phyloP scores from a whole-genome alignment of 2,329 filamentous ascomycete species.

The Eutypa lata region DNA sequence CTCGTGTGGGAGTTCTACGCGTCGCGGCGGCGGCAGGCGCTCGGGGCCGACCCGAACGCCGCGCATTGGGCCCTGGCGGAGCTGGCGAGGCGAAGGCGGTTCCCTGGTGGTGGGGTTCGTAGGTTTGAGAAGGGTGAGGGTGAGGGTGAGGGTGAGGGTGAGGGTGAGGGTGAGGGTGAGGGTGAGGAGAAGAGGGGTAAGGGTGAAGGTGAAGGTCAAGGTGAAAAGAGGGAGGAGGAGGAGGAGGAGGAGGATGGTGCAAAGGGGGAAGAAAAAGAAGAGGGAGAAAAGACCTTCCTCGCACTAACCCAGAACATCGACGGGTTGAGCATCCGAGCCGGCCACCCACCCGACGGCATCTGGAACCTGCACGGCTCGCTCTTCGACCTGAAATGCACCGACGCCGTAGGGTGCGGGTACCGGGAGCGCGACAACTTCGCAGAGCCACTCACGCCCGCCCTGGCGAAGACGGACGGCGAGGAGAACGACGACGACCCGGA shows the following conservation, averaged over 20 bases:
- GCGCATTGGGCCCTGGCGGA: slow-evolving; percentile 64
- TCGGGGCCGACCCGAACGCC: slow-evolving; percentile 58
- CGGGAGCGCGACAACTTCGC: slow-evolving; percentile 52
- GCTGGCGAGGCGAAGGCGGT: slow-evolving; percentile 42
- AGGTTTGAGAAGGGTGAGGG: too few relatives aligned
- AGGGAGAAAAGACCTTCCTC: slow-evolving; percentile 53
- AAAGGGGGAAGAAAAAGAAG: too few relatives aligned
- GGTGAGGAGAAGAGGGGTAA: too few relatives aligned
- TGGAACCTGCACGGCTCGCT: slow-evolving; percentile 63
- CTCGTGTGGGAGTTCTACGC: slow-evolving; percentile 73
- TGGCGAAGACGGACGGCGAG: slow-evolving; percentile 49
- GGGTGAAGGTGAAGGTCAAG: too few relatives aligned
- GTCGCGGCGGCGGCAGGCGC: slow-evolving; percentile 61
- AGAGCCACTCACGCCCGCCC: slow-evolving; percentile 61
- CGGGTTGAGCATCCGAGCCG: slow-evolving; percentile 53
- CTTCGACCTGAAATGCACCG: slow-evolving; percentile 60
- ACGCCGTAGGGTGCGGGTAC: slow-evolving; percentile 55
- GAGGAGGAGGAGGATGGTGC: too few relatives aligned
- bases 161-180: too few relatives aligned
- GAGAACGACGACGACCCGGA: slow-evolving; percentile 16
- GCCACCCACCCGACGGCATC: slow-evolving; percentile 54
- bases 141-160: too few relatives aligned
- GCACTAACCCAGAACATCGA: slow-evolving; percentile 68
- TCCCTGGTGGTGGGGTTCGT: slow-evolving; percentile 33
- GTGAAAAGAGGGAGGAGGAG: too few relatives aligned